A percentile compares a stretch with the other conserved stretches of the same genome.
Evolutionary conservation across 108 stramenopile genomes (phyloP).

Genomic region (Pseudonitzschia delicatissima): DNA sequence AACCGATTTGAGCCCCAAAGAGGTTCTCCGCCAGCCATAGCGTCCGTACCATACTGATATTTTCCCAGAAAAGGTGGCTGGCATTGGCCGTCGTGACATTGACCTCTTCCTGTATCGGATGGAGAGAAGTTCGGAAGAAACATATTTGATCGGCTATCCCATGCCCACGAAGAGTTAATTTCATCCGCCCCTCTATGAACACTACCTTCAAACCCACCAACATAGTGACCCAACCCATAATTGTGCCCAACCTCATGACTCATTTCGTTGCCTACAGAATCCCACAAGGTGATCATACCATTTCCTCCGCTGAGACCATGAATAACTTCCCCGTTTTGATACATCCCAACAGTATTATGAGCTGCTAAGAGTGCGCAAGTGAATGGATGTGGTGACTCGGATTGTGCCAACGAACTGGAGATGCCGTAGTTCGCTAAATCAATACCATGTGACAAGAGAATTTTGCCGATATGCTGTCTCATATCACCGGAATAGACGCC

Average conservation of each 20-base stretch:
- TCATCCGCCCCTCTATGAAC: neutral
- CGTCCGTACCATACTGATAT: neutral
- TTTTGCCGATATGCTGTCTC: neutral
- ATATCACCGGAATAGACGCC: neutral
- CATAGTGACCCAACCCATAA: slow-evolving; percentile 1
- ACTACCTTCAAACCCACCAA: neutral
- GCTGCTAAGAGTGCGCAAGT: neutral
- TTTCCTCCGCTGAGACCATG: slow-evolving; percentile 6
- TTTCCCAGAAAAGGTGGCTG: neutral
- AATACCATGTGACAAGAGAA: neutral
- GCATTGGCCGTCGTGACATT: slow-evolving; percentile 1
- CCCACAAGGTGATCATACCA: neutral
- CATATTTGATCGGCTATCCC: neutral
- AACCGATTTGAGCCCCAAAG: neutral
- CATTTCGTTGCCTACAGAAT: neutral
- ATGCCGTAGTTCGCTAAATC: slow-evolving; percentile 7
- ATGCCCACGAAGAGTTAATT: slow-evolving; percentile 2
- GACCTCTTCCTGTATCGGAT: neutral
- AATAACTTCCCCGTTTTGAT: neutral
- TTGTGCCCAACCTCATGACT: slow-evolving; percentile 1
- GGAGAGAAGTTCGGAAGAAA: neutral
- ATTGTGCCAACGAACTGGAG: neutral
- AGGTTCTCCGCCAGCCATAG: neutral
- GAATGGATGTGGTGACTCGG: neutral
- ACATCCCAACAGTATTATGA: neutral